Conservation (phyloP, 176 grass and related monocot genomes). For the Cenchrus americanus region DNA sequence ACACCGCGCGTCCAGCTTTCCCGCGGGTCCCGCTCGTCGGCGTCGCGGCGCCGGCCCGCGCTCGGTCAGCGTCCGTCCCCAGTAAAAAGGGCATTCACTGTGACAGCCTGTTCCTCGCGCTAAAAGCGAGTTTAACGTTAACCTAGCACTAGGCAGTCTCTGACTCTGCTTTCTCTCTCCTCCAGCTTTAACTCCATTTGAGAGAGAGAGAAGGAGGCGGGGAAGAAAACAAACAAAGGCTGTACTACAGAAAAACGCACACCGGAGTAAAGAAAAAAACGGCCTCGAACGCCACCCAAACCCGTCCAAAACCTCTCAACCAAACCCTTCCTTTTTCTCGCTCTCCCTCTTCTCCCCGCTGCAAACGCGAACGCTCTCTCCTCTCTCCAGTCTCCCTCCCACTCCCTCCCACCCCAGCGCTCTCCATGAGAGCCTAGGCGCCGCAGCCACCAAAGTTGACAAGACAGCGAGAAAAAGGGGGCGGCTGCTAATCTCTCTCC, state of each 20-base stretch:
- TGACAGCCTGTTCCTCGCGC: conserved; percentile 41
- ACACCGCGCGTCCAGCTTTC: not conserved
- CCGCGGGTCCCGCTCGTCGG: not conserved
- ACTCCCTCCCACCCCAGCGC: not conserved
- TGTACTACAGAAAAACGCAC: conserved; percentile 21
- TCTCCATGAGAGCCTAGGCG: conserved; percentile 45
- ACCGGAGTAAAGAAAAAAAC: conserved; percentile 41
- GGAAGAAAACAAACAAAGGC: conserved; percentile 28
- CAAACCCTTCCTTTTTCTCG: conserved; percentile 41
- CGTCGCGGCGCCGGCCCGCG: not conserved
- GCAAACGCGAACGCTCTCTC: not conserved
- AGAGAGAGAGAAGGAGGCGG: conserved; percentile 3
- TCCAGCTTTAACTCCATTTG: not conserved
- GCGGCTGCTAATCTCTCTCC: not conserved
- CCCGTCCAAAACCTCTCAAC: conserved; percentile 61
- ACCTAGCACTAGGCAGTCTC: conserved; percentile 7
- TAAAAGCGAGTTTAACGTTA: conserved; percentile 69
- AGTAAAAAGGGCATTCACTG: conserved; percentile 17
- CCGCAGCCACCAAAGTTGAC: conserved; percentile 37
- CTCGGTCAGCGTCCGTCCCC: not conserved
- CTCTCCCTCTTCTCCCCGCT: not conserved
- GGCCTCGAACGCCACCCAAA: conserved; percentile 70
- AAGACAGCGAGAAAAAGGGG: conserved; percentile 27
- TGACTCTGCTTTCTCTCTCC: not conserved
- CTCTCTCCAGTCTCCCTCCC: not conserved